Base-by-base conservation (phyloP, 371 early-diverging fungal species). In the Rhizopus delemar region DNA sequence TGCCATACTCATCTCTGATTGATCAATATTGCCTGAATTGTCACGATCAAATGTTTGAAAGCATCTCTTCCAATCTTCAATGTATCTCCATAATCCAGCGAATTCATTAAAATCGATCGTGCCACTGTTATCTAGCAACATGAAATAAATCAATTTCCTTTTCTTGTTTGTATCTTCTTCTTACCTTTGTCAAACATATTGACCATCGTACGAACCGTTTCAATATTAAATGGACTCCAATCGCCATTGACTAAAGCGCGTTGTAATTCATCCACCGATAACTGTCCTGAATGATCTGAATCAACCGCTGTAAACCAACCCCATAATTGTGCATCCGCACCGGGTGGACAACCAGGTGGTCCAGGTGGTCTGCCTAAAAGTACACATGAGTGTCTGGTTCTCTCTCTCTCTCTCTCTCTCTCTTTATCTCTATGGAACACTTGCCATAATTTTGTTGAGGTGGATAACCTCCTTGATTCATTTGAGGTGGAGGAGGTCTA, bases 31-130 rank as follows among this genome's bases (percentile, higher is more conserved):
- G 8, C 91, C 90, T 4, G 84, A 84, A 5, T 87, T 88, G 63
- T 93, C 91, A 6, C 80, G 80, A 70, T 94, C 95, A 66, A 91
- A 93, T 22, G 88, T 77, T 53, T 86, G 84, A 70, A 93, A 93
- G 46, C 88, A 86, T 34, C 86, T 80, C 59, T 90, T 84, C 89
- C 89, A 89, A 35, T 86, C 85, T 46, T 85, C 85, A 56, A 89
- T 86, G 56, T 89, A 89, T 56, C 75, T 70, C 85, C 86, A 89
- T 32, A 94, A 69, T 16, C 90, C 90, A 57, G 86, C 70, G 69
- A 94, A 94, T 59, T 94, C 93, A 62, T 87, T 80, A 68, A 92
- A 92, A 43, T 81, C 78, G 33, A 93, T 86, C 8, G 84, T 85
- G 16, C 93, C 92, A 46, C 75, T 74, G 46, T 80, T 80, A 48